Base-by-base conservation (phyloP, 192 early-diverging fungal genomes). In the Diversispora epigaea region DNA sequence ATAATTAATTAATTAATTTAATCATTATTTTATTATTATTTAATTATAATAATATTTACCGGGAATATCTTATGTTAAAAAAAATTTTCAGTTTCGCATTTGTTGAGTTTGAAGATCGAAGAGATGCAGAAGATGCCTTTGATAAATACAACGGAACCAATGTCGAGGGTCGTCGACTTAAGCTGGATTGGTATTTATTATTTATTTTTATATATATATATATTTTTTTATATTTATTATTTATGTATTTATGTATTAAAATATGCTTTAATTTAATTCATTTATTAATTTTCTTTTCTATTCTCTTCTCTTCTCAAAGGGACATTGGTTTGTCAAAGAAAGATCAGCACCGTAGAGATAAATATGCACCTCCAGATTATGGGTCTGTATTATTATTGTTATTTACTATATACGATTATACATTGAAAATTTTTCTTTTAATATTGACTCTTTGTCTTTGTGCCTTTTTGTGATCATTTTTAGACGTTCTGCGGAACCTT, bases 81-180 rank as follows among this genome's bases (percentile, higher is more conserved):
- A 32, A 32, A n/a, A n/a, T 57, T 21, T 40, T 7, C 80, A 93
- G 92, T 8, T 93, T 93, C 76, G 89, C 92, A 6, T 93, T 93
- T 78, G 85, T 92, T 46, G 85, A 89, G 55, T 93, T 86, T 82
- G 89, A 91, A 63, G 89, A 93, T 47, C 86, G 88, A 68, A 78
- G 83, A 62, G 83, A 87, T 61, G 88, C 88, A 2, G 87, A 89
- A 71, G 88, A 89, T 60, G 88, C 88, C 8, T 84, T 84, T 80
- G 88, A 87, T 55, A 87, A 88, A 71, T 88, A 81, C 56, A 81
- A 85, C 80, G 85, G 87, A 60, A 89, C 85, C 45, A 84, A 77
- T 57, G 86, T 87, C 4, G 86, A 87, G 54, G 86, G 86, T 32
- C 83, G 86, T 57, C 77, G 86, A 46, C 63, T 87, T 57, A 87